Evolutionary conservation across 2,329 filamentous ascomycete genomes (phyloP).

Genomic region (Verticillium albo-atrum): DNA sequence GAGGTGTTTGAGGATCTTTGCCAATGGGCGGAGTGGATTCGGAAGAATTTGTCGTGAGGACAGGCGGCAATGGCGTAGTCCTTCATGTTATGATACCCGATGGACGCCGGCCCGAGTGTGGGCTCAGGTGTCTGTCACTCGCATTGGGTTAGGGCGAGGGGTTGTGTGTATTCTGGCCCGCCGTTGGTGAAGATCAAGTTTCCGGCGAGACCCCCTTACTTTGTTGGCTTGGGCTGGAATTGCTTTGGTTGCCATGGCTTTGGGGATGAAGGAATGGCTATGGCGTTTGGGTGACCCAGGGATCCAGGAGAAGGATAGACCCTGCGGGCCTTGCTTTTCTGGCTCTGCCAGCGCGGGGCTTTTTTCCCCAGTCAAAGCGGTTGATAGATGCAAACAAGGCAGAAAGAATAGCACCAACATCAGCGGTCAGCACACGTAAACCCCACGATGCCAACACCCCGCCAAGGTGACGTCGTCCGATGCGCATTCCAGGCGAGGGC

Average conservation of each 20-base stretch:
- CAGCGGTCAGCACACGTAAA: not conserved
- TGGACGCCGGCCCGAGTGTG: not conserved
- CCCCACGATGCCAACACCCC: not conserved
- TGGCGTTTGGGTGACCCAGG: not conserved
- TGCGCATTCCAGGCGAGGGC: not conserved
- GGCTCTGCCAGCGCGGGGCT: not conserved
- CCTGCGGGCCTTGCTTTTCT: not conserved
- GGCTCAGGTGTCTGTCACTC: not conserved
- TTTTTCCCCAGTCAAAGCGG: not conserved
- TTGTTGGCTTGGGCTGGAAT: not conserved
- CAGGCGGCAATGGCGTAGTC: not conserved
- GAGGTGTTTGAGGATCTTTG: conserved; percentile 49
- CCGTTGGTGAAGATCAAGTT: not conserved
- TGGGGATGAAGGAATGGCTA: not conserved
- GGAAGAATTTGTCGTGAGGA: conserved; percentile 19
- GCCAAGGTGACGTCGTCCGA: not conserved
- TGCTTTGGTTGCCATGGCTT: not conserved
- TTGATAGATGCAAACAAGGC: not conserved
- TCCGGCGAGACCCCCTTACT: not conserved
- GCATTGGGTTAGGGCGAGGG: not conserved
- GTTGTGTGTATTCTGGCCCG: not conserved
- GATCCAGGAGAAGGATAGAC: not conserved
- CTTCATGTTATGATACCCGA: not conserved
- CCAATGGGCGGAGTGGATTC: conserved; percentile 50
- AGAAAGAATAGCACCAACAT: not conserved